phyloP scores from a whole-genome alignment of 2,329 filamentous ascomycete genomes.

The Dendrostoma leiphaemia region DNA sequence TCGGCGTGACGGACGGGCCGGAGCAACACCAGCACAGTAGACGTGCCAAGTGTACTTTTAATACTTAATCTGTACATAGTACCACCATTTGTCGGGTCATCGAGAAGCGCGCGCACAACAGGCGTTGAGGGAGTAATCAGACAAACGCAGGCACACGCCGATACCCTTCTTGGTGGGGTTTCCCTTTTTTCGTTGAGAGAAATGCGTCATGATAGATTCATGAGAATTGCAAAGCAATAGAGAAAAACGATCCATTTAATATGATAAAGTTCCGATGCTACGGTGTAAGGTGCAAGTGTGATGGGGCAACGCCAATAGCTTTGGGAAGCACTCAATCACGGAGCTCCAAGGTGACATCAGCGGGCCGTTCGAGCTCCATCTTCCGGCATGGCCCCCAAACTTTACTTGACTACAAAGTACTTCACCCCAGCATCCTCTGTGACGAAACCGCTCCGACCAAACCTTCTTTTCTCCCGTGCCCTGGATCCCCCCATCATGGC shows the following conservation, averaged over 20 bases:
- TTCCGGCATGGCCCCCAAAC: background rate
- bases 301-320: background rate
- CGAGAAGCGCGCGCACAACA: background rate
- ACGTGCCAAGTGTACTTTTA: constrained; percentile 11
- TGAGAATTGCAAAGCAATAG: background rate
- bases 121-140: background rate
- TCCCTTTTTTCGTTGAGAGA: background rate
- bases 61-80: constrained; percentile 19
- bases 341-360: background rate
- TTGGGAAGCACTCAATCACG: background rate
- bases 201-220: background rate
- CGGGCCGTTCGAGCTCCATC: background rate
- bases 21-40: background rate
- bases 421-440: too few species aligned
- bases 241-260: background rate
- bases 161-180: background rate
- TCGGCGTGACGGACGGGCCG: background rate
- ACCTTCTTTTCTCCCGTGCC: too few species aligned
- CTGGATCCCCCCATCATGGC: constrained; percentile 13
- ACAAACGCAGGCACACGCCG: background rate
- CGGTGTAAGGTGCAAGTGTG: background rate
- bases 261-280: too few species aligned
- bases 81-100: background rate
- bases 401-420: background rate
- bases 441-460: too few species aligned